These are phyloP conservation scores for Chionographis japonica DNA, from an alignment of 106 monocot genomes.

Conservation along the genomic window DNA sequence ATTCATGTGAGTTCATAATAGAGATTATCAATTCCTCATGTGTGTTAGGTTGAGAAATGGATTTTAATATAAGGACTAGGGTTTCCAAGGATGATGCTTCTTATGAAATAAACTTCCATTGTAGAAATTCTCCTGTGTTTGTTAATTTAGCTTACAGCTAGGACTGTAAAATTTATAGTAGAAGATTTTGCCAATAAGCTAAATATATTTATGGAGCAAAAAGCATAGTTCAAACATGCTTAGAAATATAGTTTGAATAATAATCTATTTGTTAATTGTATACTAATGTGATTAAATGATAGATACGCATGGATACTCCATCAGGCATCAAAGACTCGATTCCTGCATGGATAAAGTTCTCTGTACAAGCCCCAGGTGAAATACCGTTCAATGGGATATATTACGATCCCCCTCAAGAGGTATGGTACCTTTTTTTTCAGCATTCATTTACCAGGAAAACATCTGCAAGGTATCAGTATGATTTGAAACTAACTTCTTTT, in stretches of 20 bases:
- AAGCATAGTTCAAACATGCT: too few species aligned
- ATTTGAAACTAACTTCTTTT: background rate
- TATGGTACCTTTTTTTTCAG: constrained; percentile 18
- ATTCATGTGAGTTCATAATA: too few species aligned
- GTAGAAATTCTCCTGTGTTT: too few species aligned
- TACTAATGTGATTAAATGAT: constrained; percentile 4
- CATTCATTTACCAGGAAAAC: background rate
- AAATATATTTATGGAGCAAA: too few species aligned
- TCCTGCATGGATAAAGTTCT: constrained; percentile 99
- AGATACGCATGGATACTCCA: constrained; percentile 98
- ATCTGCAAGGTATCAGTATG: background rate
- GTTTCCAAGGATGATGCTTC: too few species aligned
- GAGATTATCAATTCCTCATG: too few species aligned
- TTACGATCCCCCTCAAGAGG: constrained; percentile 95
- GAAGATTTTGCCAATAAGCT: too few species aligned
- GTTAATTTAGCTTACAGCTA: too few species aligned
- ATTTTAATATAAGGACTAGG: too few species aligned
- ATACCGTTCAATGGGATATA: constrained; percentile 98
- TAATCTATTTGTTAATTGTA: background rate
- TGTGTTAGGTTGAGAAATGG: too few species aligned
- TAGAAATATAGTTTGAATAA: background rate
- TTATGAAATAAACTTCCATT: too few species aligned
- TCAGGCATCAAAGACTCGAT: constrained; percentile 95
- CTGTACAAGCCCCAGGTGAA: constrained; percentile 91
- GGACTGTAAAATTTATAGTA: too few species aligned